Base-by-base conservation (phyloP, 352 stramenopile species). In the Pythium periplocum region DNA sequence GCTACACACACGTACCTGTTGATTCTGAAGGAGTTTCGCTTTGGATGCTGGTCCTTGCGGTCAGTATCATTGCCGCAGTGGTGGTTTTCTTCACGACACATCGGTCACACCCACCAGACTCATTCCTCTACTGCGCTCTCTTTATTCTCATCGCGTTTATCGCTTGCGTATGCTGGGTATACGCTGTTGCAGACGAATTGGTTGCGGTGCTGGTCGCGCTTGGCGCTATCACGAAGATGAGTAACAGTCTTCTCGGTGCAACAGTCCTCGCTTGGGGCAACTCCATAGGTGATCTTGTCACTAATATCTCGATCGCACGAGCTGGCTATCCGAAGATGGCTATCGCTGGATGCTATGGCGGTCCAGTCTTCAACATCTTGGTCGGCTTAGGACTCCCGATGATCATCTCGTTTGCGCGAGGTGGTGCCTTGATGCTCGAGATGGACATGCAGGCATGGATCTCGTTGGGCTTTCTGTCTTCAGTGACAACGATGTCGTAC, bases 141-240 rank as follows among this genome's bases (percentile, higher is more conserved):
- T 73, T 92, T 47, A 69, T 94, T 39, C 57, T 67, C 6, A 59
- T 96, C 26, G 82, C 75, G 4, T 90, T 96, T 31, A 58, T 76
- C 8, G 83, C 92, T 11, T 96, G 85, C 53, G 86, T 97, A 9
- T 80, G 80, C 45, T 97, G 90, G 92, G 96, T 97, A 59, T 97
- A 96, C 64, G 67, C 82, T 2, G 69, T 97, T 36, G 88, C 90
- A 4, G 85, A 75, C 39, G 89, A 97, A 46, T 55, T 97, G 1
- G 80, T 97, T 53, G 80, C 76, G 9, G 53, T 96, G 31, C 65
- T 97, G 8, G 69, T 90, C 35, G 75, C 83, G 0, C 64, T 90
- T 32, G 84, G 84, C 9, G 69, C 75, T 30, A 90, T 92, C 51
- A 93, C 82, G n/a, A 75, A 83, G 34, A 69, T 72, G 7, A 86